A percentile compares a stretch with the other conserved stretches of the same genome.
These are phyloP conservation scores for Flaveria floridana DNA, from an alignment of 140 eudicot genomes.

Conservation along the genomic window DNA sequence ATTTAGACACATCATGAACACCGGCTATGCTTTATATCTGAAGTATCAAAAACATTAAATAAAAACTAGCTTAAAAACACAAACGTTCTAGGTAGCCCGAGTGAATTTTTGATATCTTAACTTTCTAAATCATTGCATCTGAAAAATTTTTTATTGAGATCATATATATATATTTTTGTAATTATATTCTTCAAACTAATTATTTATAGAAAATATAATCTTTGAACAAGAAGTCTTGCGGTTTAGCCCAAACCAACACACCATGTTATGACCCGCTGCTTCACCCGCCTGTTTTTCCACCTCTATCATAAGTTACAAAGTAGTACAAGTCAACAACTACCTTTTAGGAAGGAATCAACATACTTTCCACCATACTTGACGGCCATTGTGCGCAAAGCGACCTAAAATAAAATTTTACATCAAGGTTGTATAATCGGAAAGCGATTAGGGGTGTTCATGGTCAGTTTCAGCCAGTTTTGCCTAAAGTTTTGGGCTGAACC, in stretches of 20 bases:
- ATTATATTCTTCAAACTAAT: background rate
- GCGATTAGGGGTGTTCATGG: conserved; percentile 9
- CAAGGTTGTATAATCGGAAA: conserved; percentile 14
- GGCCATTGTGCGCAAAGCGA: conserved; percentile 62
- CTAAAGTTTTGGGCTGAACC: background rate
- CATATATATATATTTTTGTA: background rate
- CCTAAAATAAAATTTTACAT: conserved; percentile 35
- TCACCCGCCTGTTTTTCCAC: background rate
- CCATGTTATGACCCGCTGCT: background rate
- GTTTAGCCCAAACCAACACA: background rate
- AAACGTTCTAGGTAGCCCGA: background rate
- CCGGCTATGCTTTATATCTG: background rate
- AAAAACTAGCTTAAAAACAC: background rate
- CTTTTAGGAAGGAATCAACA: conserved; percentile 74
- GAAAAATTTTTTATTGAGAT: background rate
- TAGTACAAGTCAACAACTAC: conserved; percentile 34
- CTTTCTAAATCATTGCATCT: background rate
- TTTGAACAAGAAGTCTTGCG: background rate
- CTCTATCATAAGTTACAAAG: background rate
- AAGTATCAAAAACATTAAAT: background rate
- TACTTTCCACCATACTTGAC: conserved; percentile 83
- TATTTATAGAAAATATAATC: background rate
- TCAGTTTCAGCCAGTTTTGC: background rate
- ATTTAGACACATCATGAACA: background rate
- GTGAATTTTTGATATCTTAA: background rate